Evolutionary conservation across 179 eudicot species (phyloP).

Genomic region (Amaranthus tricolor): DNA sequence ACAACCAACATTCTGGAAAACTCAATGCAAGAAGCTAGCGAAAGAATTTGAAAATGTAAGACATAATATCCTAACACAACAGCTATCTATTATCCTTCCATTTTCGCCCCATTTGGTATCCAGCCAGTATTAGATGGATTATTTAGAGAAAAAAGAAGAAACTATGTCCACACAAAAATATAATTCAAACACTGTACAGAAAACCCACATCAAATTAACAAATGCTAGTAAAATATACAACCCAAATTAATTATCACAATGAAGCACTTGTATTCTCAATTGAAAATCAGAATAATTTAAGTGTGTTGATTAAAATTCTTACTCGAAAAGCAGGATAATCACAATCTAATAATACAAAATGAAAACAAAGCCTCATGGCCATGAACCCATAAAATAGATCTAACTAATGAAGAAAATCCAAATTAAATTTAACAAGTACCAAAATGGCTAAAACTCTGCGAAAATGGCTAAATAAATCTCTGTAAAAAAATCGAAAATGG

Average conservation of each 20-base stretch:
- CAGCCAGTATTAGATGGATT: no score
- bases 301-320: neutral
- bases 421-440: no score
- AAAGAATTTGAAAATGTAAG: neutral
- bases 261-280: neutral
- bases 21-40: neutral
- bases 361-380: neutral
- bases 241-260: conserved; percentile 2
- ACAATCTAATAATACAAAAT: neutral
- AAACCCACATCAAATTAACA: conserved; percentile 7
- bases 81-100: no score
- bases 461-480: no score
- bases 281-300: neutral
- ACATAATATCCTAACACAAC: no score
- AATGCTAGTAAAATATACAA: neutral
- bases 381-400: no score
- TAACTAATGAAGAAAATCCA: no score
- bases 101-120: no score
- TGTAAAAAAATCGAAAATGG: no score
- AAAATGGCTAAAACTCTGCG: no score
- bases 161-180: neutral
- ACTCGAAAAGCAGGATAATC: neutral
- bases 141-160: neutral
- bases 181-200: neutral
- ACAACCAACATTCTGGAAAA: neutral